Conservation (phyloP, 2,329 filamentous ascomycete genomes). For the Ascochyta lentis region DNA sequence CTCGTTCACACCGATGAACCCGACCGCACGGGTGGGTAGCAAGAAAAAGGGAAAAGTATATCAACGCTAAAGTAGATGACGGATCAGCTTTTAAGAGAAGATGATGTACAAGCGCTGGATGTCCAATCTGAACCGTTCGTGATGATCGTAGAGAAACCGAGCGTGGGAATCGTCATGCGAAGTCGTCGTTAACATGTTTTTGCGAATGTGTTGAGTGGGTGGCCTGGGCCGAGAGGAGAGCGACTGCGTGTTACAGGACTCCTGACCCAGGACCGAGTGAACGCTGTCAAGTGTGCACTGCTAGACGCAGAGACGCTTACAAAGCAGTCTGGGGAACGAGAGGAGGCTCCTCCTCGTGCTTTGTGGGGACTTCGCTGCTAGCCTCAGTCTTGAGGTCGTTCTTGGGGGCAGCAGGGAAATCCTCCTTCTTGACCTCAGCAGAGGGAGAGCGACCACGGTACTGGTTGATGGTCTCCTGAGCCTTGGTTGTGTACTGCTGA, state of each 20-base stretch:
- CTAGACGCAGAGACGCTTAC: conserved; percentile 21
- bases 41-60: conserved; percentile 23
- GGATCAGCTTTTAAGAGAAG: conserved; percentile 37
- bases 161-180: conserved; percentile 31
- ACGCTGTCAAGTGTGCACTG: background rate
- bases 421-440: conserved; percentile 45
- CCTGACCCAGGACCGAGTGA: background rate
- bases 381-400: conserved; percentile 27
- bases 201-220: conserved; percentile 13
- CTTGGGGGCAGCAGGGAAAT: conserved; percentile 40
- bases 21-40: conserved; percentile 5
- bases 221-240: background rate
- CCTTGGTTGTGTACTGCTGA: conserved; percentile 66
- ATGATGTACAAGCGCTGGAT: conserved; percentile 30
- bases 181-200: conserved; percentile 28
- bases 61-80: conserved; percentile 32
- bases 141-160: conserved; percentile 26
- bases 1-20: conserved; percentile 1
- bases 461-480: conserved; percentile 58
- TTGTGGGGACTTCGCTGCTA: conserved; percentile 20
- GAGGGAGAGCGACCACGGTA: conserved; percentile 48
- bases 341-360: conserved; percentile 24
- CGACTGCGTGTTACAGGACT: background rate
- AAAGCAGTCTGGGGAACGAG: conserved; percentile 37
- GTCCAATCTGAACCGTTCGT: conserved; percentile 40